Evolutionary conservation across 2,329 filamentous ascomycete species (phyloP).

Genomic region (Exophiala viscosa): DNA sequence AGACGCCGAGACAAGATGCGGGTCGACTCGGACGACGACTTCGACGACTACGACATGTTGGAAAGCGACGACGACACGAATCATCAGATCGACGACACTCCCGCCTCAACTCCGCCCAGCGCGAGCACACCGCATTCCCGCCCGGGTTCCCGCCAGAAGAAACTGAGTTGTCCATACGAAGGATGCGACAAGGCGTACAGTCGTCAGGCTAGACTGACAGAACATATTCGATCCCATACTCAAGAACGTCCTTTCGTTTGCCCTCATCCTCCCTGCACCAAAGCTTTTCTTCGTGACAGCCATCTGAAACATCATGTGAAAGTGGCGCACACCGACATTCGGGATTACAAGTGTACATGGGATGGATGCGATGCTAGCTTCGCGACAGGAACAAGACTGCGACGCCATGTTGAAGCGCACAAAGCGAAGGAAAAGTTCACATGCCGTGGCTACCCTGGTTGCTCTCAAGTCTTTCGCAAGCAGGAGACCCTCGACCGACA

Average conservation of each 20-base stretch:
- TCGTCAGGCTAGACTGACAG: slow-evolving; percentile 72
- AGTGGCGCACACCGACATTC: slow-evolving; percentile 69
- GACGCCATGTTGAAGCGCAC: slow-evolving; percentile 74
- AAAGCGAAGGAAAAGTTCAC: slow-evolving; percentile 70
- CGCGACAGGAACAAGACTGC: slow-evolving; percentile 71
- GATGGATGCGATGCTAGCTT: slow-evolving; percentile 75
- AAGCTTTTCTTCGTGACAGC: slow-evolving; percentile 80
- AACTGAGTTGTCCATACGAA: slow-evolving; percentile 68
- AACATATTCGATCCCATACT: slow-evolving; percentile 79
- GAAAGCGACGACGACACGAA: slow-evolving; percentile 3
- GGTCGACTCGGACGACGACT: slow-evolving; percentile 24
- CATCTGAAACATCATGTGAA: slow-evolving; percentile 84
- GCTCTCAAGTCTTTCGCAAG: slow-evolving; percentile 78
- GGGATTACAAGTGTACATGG: slow-evolving; percentile 67
- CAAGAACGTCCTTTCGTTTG: slow-evolving; percentile 80
- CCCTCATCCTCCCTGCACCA: slow-evolving; percentile 65
- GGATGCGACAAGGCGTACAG: slow-evolving; percentile 82
- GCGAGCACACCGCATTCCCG: slow-evolving; percentile 53
- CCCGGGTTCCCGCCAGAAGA: slow-evolving; percentile 68
- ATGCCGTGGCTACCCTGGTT: slow-evolving; percentile 67
- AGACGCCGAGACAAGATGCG: slow-evolving; percentile 17
- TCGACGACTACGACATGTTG: slow-evolving; percentile 19
- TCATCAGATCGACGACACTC: slow-evolving; percentile 20
- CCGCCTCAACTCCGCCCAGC: slow-evolving; percentile 28
- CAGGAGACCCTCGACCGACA: slow-evolving; percentile 81